These are phyloP conservation scores for Kodamaea neixiangensis DNA, from an alignment of 805 yeast genomes.

Conservation along the genomic window DNA sequence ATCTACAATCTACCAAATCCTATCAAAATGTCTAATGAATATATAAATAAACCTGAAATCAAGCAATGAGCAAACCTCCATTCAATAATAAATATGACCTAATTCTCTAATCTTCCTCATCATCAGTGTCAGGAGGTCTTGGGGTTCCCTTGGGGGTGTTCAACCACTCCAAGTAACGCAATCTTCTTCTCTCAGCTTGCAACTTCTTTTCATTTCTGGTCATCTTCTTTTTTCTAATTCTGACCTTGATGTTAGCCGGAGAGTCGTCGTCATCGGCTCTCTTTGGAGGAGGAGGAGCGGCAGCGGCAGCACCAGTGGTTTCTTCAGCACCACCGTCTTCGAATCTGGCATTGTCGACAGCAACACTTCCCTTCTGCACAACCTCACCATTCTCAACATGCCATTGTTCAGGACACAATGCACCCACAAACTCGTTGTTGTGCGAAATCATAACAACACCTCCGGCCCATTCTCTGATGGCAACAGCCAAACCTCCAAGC, in stretches of 20 bases:
- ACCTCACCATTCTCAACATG: constrained; percentile 89
- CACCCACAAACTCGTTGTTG: constrained; percentile 95
- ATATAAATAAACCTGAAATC: neutral
- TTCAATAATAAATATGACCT: neutral
- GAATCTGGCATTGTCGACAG: constrained; percentile 74
- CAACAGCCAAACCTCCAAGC: constrained; percentile 94
- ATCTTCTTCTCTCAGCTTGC: constrained; percentile 90
- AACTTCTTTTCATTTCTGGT: constrained; percentile 94
- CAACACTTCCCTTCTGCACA: constrained; percentile 78
- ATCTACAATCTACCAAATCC: neutral
- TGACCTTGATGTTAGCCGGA: constrained; percentile 94
- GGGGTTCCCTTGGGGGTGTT: constrained; percentile 98
- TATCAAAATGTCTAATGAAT: neutral
- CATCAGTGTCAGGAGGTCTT: constrained; percentile 90
- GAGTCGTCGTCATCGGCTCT: constrained; percentile 77
- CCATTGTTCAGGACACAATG: constrained; percentile 98
- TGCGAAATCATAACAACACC: constrained; percentile 99
- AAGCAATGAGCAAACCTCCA: neutral
- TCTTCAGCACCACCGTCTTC: constrained; percentile 73
- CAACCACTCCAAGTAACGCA: constrained; percentile 93
- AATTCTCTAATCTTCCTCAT: constrained; percentile 59
- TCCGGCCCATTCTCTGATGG: constrained; percentile 97
- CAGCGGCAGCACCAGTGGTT: constrained; percentile 48
- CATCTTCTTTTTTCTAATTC: constrained; percentile 91
- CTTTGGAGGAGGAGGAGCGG: constrained; percentile 44